phyloP scores from a whole-genome alignment of 139 green algal species.

The Microglena sp. region DNA sequence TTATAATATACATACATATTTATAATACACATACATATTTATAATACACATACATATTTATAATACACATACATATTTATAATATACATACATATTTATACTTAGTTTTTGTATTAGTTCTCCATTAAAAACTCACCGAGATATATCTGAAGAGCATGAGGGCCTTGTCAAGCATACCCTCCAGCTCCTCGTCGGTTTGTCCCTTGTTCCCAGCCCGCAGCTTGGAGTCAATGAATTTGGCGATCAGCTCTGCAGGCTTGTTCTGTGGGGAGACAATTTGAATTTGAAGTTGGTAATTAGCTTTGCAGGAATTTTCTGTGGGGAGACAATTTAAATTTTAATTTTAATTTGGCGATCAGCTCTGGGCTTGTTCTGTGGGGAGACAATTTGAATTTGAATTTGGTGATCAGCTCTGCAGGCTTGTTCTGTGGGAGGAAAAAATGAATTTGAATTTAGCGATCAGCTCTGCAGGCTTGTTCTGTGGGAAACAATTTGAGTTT shows the following conservation, averaged over 20 bases:
- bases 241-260: constrained; percentile 90
- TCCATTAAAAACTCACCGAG: constrained; percentile 5
- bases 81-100: too few species aligned
- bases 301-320: not conserved
- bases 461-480: not conserved
- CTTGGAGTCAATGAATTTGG: constrained; percentile 88
- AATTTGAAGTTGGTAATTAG: not conserved
- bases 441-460: not conserved
- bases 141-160: constrained; percentile 80
- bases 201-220: constrained; percentile 66
- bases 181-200: constrained; percentile 80
- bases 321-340: too few species aligned
- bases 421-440: constrained; percentile 57
- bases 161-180: constrained; percentile 73
- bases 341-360: too few species aligned
- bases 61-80: too few species aligned
- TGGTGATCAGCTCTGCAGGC: constrained; percentile 92
- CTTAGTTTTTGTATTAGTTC: not conserved
- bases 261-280: constrained; percentile 44
- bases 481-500: too few species aligned
- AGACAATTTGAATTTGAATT: too few species aligned
- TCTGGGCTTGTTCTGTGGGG: too few species aligned
- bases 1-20: too few species aligned
- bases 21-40: too few species aligned
- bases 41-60: too few species aligned